These are phyloP conservation scores for Nepenthes alata DNA, from an alignment of 179 eudicot genomes.

Conservation along the genomic window DNA sequence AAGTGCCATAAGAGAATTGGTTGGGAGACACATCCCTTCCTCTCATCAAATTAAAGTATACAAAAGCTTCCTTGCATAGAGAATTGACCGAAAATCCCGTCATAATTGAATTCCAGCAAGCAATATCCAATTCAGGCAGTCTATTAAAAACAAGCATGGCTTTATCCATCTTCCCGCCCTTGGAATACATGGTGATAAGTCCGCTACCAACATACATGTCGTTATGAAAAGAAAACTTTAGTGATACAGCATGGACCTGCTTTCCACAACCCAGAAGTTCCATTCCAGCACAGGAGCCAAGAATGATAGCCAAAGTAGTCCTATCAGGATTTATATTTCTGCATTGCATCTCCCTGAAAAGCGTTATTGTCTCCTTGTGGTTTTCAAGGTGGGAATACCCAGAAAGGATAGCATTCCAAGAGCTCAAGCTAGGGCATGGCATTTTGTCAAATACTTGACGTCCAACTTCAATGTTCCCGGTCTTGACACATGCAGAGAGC, in stretches of 20 bases:
- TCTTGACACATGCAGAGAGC: conserved; percentile 41
- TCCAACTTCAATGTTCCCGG: conserved; percentile 31
- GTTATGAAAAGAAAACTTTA: conserved; percentile 19
- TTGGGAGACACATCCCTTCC: conserved; percentile 34
- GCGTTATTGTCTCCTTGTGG: conserved; percentile 37
- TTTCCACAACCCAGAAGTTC: conserved; percentile 47
- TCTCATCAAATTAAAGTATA: conserved; percentile 40
- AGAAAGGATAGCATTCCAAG: conserved; percentile 69
- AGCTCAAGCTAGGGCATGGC: conserved; percentile 43
- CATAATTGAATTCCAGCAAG: conserved; percentile 67
- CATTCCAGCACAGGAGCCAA: conserved; percentile 46
- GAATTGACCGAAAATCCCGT: conserved; percentile 49
- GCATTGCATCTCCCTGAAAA: conserved; percentile 64
- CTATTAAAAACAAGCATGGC: conserved; percentile 41
- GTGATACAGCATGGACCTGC: conserved; percentile 51
- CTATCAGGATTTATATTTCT: conserved; percentile 38
- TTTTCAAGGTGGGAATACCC: conserved; percentile 48
- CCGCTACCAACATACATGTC: conserved; percentile 63
- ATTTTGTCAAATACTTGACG: conserved; percentile 44
- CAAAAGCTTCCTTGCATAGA: conserved; percentile 39
- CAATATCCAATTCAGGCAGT: conserved; percentile 38
- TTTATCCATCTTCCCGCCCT: conserved; percentile 29
- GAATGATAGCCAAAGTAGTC: conserved; percentile 52
- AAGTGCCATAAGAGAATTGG: conserved; percentile 50
- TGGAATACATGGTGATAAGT: conserved; percentile 55